A percentile compares a stretch with the other conserved stretches of the same genome.
phyloP scores from a whole-genome alignment of 1,139 yeast species.

The Candida sanyaensis region DNA sequence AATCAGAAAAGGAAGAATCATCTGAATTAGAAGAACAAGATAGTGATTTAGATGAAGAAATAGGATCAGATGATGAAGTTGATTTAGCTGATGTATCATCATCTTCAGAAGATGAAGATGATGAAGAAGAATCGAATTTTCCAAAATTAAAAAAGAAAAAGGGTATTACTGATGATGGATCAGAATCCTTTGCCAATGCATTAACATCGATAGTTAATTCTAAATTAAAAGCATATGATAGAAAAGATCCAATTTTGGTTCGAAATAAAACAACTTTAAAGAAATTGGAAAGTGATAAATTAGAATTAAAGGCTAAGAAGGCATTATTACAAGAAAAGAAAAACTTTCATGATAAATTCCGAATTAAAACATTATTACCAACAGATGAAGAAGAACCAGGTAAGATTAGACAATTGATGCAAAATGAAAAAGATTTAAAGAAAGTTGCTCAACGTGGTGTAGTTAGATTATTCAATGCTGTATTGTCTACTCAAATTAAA shows the following conservation, averaged over 20 bases:
- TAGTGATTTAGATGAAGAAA: constrained; percentile 13
- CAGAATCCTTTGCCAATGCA: constrained; percentile 77
- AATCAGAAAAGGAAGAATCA: constrained; percentile 9
- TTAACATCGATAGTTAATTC: constrained; percentile 84
- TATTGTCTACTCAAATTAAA: constrained; percentile 76
- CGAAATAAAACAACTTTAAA: constrained; percentile 69
- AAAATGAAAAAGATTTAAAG: constrained; percentile 70
- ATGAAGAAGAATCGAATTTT: constrained; percentile 35
- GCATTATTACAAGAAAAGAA: constrained; percentile 73
- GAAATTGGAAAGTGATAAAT: constrained; percentile 75
- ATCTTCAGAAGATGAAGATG: constrained; percentile 16
- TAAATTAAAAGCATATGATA: constrained; percentile 81
- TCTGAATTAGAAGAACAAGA: constrained; percentile 14
- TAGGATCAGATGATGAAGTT: constrained; percentile 16
- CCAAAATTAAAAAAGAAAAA: constrained; percentile 52
- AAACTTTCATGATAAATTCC: constrained; percentile 62
- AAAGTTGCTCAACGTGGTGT: constrained; percentile 95
- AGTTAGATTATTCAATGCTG: constrained; percentile 87
- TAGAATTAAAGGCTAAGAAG: constrained; percentile 82
- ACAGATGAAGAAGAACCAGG: constrained; percentile 39
- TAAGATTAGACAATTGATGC: constrained; percentile 57
- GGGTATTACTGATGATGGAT: constrained; percentile 61
- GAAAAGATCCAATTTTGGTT: constrained; percentile 87
- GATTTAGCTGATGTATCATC: constrained; percentile 17
- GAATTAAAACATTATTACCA: constrained; percentile 71